Evolutionary conservation across 305 asterid genomes (phyloP).

Genomic region (Solanum hybrid): DNA sequence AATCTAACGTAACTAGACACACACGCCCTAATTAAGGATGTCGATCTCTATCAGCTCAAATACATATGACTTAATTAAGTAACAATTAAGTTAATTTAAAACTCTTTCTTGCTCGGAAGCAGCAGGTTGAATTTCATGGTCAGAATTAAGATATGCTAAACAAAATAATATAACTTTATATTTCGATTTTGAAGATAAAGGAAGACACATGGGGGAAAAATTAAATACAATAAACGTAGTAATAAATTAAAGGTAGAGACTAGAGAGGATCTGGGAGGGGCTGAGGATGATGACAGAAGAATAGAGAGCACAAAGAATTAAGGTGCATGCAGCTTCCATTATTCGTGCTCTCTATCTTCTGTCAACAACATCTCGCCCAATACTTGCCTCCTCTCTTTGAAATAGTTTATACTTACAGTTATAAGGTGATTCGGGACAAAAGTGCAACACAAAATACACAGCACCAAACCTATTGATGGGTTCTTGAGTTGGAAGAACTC

Average conservation of each 20-base stretch:
- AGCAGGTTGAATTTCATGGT: not conserved
- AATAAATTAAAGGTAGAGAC: not conserved
- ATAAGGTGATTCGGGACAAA: not conserved
- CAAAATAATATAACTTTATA: not conserved
- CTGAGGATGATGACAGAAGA: conserved; percentile 32
- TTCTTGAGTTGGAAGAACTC: not conserved
- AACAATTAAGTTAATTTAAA: not conserved
- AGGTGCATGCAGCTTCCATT: conserved; percentile 14
- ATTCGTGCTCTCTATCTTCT: conserved; percentile 46
- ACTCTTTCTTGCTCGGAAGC: not conserved
- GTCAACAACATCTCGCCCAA: conserved; percentile 28
- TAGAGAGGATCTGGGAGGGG: not conserved
- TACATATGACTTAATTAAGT: no score
- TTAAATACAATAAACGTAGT: not conserved
- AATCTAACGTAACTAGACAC: not conserved
- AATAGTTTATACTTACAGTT: not conserved
- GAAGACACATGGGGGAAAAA: not conserved
- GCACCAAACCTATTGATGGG: not conserved
- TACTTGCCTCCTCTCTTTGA: not conserved
- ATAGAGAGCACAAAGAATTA: conserved; percentile 37
- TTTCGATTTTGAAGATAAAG: not conserved
- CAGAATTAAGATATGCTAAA: not conserved
- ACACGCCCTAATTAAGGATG: not conserved
- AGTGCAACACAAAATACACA: not conserved
- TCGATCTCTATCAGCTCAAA: not conserved